Percentiles rank a stretch among this genome's conserved stretches.
These are phyloP conservation scores for Rhodotorula paludigena DNA, from an alignment of 768 basidiomycete genomes.

Conservation along the genomic window DNA sequence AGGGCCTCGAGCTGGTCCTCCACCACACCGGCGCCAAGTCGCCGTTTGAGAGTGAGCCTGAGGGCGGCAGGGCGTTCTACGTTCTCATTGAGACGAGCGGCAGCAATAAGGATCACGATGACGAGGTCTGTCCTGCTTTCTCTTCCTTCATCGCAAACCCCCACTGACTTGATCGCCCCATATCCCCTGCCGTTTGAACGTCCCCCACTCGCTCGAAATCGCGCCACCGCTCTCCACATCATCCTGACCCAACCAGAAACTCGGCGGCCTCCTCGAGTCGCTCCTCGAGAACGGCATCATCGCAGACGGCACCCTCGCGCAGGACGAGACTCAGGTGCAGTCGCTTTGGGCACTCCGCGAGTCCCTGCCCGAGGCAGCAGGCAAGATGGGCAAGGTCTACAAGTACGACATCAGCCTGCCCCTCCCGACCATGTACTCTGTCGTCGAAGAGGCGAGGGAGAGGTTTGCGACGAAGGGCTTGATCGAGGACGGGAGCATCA, in stretches of 20 bases:
- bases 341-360: conserved; percentile 89
- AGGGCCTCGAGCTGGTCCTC: conserved; percentile 68
- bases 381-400: conserved; percentile 90
- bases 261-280: conserved; percentile 68
- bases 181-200: no score
- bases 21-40: conserved; percentile 65
- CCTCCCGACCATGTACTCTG: conserved; percentile 72
- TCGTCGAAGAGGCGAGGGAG: conserved; percentile 74
- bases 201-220: no score
- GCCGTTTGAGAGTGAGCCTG: conserved; percentile 66
- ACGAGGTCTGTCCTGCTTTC: conserved; percentile 58
- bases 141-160: background rate
- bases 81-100: conserved; percentile 93
- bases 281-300: conserved; percentile 70
- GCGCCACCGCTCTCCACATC: no score
- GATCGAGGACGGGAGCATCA: conserved; percentile 54
- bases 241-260: conserved; percentile 63
- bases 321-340: conserved; percentile 80
- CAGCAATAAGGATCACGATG: conserved; percentile 84
- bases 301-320: conserved; percentile 83
- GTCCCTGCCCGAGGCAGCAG: conserved; percentile 81
- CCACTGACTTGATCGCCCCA: no score
- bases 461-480: conserved; percentile 55
- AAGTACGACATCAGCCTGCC: conserved; percentile 86
- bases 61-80: conserved; percentile 74